A percentile compares a stretch with the other conserved stretches of the same genome.
Conservation (phyloP, 148 eudicot species). For the Camellia japonica region DNA sequence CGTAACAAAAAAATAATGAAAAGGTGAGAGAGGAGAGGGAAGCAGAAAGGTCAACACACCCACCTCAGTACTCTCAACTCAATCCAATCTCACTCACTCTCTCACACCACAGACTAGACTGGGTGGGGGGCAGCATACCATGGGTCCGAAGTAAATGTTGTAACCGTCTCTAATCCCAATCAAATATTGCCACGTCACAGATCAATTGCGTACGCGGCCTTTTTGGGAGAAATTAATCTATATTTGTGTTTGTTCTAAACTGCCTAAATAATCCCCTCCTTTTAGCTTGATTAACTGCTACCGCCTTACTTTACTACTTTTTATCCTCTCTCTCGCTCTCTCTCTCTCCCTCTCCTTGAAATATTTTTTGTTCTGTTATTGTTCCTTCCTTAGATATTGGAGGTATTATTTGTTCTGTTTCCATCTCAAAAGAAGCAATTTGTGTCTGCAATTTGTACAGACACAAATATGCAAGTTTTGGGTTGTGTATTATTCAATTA, state of each 20-base stretch:
- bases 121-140: neutral
- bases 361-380: constrained; percentile 7
- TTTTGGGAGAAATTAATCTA: neutral
- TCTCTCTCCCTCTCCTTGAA: neutral
- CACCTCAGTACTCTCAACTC: too few species aligned
- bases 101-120: too few species aligned
- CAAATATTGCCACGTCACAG: constrained; percentile 15
- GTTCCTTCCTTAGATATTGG: constrained; percentile 43
- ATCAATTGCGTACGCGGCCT: neutral
- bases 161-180: constrained; percentile 17
- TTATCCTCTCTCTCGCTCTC: constrained; percentile 5
- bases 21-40: too few species aligned
- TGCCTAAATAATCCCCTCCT: too few species aligned
- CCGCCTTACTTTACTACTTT: neutral
- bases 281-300: neutral
- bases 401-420: neutral
- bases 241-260: too few species aligned
- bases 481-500: neutral
- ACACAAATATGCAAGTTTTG: neutral
- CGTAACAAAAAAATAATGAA: too few species aligned
- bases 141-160: neutral
- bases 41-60: too few species aligned
- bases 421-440: neutral
- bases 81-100: too few species aligned
- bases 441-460: neutral